Evolutionary conservation across 2,329 filamentous ascomycete species (phyloP), one percentile per base, ranked within the genome.

Genomic region (Colletotrichum caudatum): DNA sequence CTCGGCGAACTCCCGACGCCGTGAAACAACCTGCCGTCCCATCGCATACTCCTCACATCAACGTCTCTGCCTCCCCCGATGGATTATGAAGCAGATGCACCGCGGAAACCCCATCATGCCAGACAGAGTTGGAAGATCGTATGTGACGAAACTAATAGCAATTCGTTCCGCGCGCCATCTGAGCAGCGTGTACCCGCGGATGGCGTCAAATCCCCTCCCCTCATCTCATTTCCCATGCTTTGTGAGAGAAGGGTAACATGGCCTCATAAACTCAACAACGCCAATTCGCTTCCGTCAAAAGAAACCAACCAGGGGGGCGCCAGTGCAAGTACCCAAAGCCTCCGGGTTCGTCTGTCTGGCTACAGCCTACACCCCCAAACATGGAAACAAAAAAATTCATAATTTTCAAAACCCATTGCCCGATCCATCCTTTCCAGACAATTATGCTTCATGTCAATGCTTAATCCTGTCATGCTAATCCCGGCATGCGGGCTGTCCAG

Each of bases 391-490:
- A 29, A 29, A 4, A 4, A 4, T 29, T 29, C 29, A 29, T 4
- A 29, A 29, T 29, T 29, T 29, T n/a, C 41, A 54, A 23, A 61
- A 61, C 1, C 23, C 20, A 64, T 41, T 51, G 44, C 68, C 68
- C 41, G 58, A 29, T 35, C 64, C 64, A 46, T 67, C n/a, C 68
- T 63, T 67, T 58, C 68, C 64, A 53, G 41, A 58, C 56, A 33
- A 51, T 44, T 46, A 62, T 71, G 57, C 68, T 67, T 58, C 68
- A 58, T 39, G 41, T 63, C 51, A 67, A 71, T 59, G 68, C 68
- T 71, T 58, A 46, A 63, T 58, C 26, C 48, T 51, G 14, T 51
- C 58, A 67, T 71, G 50, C 50, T 9, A 35, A 23, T 16, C 67
- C 62, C n/a, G 2, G 46, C 54, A 18, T n/a, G 53, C 48, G 54